Evolutionary conservation across 805 yeast genomes (phyloP), one percentile per base, ranked within the genome.

Genomic region (Ogataea haglerorum): DNA sequence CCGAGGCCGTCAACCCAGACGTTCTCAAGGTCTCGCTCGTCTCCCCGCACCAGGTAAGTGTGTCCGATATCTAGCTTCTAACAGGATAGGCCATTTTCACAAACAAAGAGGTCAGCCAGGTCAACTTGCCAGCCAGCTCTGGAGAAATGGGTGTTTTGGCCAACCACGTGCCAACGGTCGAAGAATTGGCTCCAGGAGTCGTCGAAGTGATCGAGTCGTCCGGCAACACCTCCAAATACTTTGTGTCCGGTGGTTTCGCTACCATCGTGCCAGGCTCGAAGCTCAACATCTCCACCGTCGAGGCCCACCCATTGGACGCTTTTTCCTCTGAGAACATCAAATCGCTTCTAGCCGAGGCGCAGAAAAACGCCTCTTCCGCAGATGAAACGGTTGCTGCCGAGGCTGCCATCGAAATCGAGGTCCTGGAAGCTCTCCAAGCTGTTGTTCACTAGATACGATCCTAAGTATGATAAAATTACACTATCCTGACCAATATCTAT

Each of bases 91-190:
- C 67, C 25, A 28, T 60, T 36, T 46, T 60, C 48, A 39, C 53
- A 26, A 51, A 60, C 53, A 61, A 62, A 49, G 65, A 54, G 47
- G 65, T 63, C 49, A 58, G 71, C 61, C 88, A 93, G 76, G 98
- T 93, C 56, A 93, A 93, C 73, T 75, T 93, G 55, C 99, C 99
- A 61, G 95, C 96, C 51, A 76, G 83, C 60, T 82, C 93, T 54
- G 99, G 99, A 67, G 95, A 86, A 64, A 79, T 91, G 69, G 99
- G 99, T 86, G 79, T 93, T 53, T 74, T 93, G 63, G 96, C 98
- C 57, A 84, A 87, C 74, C 99, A 93, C 80, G 96, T 93, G 61
- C 98, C 99, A 59, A 80, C 85, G 58, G 88, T 91, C 51, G 98
- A 93, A 73, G 95, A 93, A 76, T 81, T 93, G 65, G 78, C 82